Base-by-base conservation (phyloP, 2,329 filamentous ascomycete genomes). In the Curvularia verruculosa region DNA sequence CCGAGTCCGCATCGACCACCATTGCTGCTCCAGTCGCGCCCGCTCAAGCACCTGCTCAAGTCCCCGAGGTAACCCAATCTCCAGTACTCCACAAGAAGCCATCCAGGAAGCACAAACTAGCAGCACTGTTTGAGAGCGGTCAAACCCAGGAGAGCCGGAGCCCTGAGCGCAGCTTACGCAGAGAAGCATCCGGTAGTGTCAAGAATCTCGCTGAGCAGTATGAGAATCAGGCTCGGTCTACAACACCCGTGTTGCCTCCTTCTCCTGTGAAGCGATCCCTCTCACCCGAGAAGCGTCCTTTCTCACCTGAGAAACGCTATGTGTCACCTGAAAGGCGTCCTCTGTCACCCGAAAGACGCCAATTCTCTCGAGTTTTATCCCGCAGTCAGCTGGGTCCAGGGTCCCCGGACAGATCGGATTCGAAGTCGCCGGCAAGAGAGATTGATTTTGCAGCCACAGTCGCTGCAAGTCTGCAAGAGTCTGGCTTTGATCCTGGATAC, bases 381-480 rank as follows among this genome's bases (percentile, higher is more conserved):
- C 54, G 59, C 7, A 59, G 61, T 29, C 63, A 57, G 29, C 34
- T 60, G 15, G 58, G 56, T 21, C 57, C 57, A n/a, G 60, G 56
- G 9, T 64, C 68, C 29, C 72, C 74, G 23, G 60, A 67, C n/a
- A 65, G 68, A 46, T 61, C 61, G 19, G 61, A 65, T 45, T 60
- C 61, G 5, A 64, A 65, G 34, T 64, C 69, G 7, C 73, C 74
- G 18, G 60, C 69, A 21, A 66, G 68, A 49, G 77, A 81, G 46
- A 75, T 80, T 34, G 80, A 81, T 58, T 82, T 82, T 52, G 78
- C 80, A 23, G 80, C 79, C 4, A 78, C 79, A 4, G 66, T 82
- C 7, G 79, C 80, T 21, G 80, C 79, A 49, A 79, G 79, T 28
- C 64, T 82, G 13, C 72, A 77, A 54, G 76, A 79, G 49, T 80